phyloP scores from a whole-genome alignment of 2,329 filamentous ascomycete genomes.

The Didymosphaeria variabile region DNA sequence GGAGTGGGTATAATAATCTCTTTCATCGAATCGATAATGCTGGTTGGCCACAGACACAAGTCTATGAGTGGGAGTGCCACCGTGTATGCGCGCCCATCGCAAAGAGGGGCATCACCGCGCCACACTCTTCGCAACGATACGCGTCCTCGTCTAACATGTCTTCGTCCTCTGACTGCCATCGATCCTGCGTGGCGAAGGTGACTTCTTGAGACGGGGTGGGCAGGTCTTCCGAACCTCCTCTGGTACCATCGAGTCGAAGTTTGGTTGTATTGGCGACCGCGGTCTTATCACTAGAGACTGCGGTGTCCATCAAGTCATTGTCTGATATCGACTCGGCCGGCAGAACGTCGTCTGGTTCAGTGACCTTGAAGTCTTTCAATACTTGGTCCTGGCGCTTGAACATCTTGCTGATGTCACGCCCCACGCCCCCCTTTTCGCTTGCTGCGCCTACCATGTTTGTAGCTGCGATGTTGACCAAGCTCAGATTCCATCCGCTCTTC shows the following conservation, averaged over 20 bases:
- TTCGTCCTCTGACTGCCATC: conserved; percentile 45
- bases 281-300: not conserved
- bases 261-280: not conserved
- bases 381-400: conserved; percentile 77
- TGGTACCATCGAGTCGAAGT: not conserved
- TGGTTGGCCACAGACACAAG: not conserved
- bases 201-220: conserved; percentile 37
- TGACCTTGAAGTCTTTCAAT: conserved; percentile 72
- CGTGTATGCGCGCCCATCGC: conserved; percentile 66
- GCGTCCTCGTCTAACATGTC: conserved; percentile 40
- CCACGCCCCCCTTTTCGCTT: conserved; percentile 58
- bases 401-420: conserved; percentile 83
- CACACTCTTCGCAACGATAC: conserved; percentile 60
- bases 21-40: conserved; percentile 7
- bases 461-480: conserved; percentile 85
- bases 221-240: conserved; percentile 44
- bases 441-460: conserved; percentile 76
- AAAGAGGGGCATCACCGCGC: conserved; percentile 64
- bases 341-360: conserved; percentile 47
- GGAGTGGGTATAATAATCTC: not conserved
- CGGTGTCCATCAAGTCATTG: conserved; percentile 3
- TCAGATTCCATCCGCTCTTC: conserved; percentile 77
- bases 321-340: conserved; percentile 10
- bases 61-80: conserved; percentile 56
- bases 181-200: conserved; percentile 25